Percentiles rank a stretch among this genome's conserved stretches.
These are phyloP conservation scores for Podochytrium sp. DNA, from an alignment of 192 early-diverging fungal species.

Conservation along the genomic window DNA sequence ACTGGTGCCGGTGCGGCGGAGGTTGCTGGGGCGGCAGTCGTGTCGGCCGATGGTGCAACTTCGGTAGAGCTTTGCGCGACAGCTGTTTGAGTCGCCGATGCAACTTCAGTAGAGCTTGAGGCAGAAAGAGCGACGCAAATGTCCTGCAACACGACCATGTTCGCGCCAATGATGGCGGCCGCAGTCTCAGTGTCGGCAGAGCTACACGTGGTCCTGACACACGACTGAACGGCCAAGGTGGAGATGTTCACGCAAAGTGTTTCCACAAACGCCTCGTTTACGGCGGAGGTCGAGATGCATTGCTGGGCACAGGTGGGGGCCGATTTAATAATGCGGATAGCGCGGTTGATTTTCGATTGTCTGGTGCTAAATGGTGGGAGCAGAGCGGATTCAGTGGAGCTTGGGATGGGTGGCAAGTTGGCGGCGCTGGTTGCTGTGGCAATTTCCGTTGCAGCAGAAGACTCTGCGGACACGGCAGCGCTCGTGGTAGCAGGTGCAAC, in stretches of 20 bases:
- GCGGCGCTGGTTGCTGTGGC: no score
- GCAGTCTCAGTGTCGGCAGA: neutral
- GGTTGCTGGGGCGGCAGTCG: neutral
- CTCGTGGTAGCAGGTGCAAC: neutral
- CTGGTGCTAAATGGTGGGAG: neutral
- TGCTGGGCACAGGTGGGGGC: neutral
- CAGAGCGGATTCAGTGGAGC: neutral
- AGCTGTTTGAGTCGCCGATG: neutral
- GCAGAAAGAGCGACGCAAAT: neutral
- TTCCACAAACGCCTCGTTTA: no score
- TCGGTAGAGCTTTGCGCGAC: neutral
- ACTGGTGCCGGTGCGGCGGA: neutral
- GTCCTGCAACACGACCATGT: neutral
- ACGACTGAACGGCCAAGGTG: no score
- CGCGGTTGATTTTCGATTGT: neutral
- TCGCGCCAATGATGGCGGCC: neutral
- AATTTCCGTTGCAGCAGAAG: neutral
- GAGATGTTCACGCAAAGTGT: no score
- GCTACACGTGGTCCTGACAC: neutral
- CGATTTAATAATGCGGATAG: neutral
- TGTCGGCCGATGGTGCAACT: neutral
- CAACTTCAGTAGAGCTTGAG: neutral
- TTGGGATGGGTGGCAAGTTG: neutral
- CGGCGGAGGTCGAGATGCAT: no score
- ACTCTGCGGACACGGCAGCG: neutral